Percentiles rank a stretch among this genome's conserved stretches.
phyloP scores from a whole-genome alignment of 2,329 filamentous ascomycete genomes.

The Fusarium heterosporum region DNA sequence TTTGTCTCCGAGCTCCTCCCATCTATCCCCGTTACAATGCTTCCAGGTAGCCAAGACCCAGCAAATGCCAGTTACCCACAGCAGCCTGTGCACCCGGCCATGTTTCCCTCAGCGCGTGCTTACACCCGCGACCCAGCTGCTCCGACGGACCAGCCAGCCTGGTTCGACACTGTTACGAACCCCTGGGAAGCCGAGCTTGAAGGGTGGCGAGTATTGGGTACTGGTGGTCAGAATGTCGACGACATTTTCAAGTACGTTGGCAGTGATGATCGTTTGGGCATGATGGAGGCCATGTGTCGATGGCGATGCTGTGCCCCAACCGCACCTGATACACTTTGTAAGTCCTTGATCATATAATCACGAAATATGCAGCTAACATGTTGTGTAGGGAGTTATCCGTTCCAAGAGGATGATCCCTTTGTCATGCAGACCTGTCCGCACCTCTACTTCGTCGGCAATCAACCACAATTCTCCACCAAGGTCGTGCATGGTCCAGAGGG shows the following conservation, averaged over 20 bases:
- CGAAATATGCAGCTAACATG: slow-evolving; percentile 27
- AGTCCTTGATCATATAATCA: slow-evolving; percentile 52
- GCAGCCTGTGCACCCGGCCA: slow-evolving; percentile 90
- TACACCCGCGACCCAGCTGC: slow-evolving; percentile 68
- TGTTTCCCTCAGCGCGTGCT: slow-evolving; percentile 81
- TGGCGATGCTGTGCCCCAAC: slow-evolving; percentile 95
- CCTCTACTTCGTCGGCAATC: slow-evolving; percentile 89
- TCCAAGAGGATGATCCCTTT: slow-evolving; percentile 93
- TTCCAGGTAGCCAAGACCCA: slow-evolving; percentile 87
- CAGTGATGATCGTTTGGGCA: slow-evolving; percentile 79
- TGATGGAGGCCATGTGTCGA: slow-evolving; percentile 94
- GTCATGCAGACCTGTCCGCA: slow-evolving; percentile 88
- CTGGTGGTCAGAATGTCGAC: slow-evolving; percentile 91
- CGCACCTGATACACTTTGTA: slow-evolving; percentile 94
- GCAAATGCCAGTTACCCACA: slow-evolving; percentile 92
- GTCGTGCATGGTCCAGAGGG: slow-evolving; percentile 74
- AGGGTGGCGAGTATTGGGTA: slow-evolving; percentile 88
- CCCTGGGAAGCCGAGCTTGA: slow-evolving; percentile 93
- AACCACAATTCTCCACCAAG: slow-evolving; percentile 80
- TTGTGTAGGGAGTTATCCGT: slow-evolving; percentile 86
- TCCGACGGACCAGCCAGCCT: slow-evolving; percentile 65
- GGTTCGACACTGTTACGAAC: slow-evolving; percentile 92
- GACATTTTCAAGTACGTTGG: slow-evolving; percentile 94
- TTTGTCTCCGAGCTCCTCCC: slow-evolving; percentile 86
- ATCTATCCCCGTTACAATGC: slow-evolving; percentile 86